Base-by-base conservation (phyloP, 2,329 filamentous ascomycete genomes). In the Botrytis fragariae region DNA sequence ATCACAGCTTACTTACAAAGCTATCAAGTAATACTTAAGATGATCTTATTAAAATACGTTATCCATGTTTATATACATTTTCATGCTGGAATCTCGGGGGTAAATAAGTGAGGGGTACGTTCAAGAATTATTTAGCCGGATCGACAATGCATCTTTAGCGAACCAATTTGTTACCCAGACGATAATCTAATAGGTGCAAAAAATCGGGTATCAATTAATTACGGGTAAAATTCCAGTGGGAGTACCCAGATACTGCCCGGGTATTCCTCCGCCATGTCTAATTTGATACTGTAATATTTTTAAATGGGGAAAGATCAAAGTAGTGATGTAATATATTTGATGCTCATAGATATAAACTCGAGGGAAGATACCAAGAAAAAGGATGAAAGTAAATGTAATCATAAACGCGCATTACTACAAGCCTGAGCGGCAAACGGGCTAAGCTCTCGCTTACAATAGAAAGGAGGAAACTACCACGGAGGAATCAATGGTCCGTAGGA, bases 91-190 rank as follows among this genome's bases (percentile, higher is more conserved):
- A 68, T 5, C 16, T 39, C 25, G 16, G 35, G 35, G 64, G 16
- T 48, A 68, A 68, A 68, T 54, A 54, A 54, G 25, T 68, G 45
- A 68, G 64, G 64, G 45, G 64, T 68, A 51, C 4, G 37, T 51
- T 25, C 16, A 63, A 42, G 61, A n/a, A 63, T 29, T 39, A 44
- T 44, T 63, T 63, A 63, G 37, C 61, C 61, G 61, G 61, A 20
- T 63, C 61, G 39, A 63, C 37, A 42, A 62, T n/a, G 37, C 61
- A 63, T 10, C 61, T 29, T 62, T 44, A 44, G 61, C 25, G 60
- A 39, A n/a, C 25, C n/a, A 9, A n/a, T 25, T 39, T 18, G 1
- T 39, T 14, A n/a, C 35, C 57, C 60, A n/a, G 60, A 8, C 7
- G 60, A 5, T 4, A 39, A 62, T 62, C 35, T 39, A 8, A 62